These are phyloP conservation scores for Phialemoniopsis sp. DNA, from an alignment of 2,329 filamentous ascomycete species.

Conservation along the genomic window DNA sequence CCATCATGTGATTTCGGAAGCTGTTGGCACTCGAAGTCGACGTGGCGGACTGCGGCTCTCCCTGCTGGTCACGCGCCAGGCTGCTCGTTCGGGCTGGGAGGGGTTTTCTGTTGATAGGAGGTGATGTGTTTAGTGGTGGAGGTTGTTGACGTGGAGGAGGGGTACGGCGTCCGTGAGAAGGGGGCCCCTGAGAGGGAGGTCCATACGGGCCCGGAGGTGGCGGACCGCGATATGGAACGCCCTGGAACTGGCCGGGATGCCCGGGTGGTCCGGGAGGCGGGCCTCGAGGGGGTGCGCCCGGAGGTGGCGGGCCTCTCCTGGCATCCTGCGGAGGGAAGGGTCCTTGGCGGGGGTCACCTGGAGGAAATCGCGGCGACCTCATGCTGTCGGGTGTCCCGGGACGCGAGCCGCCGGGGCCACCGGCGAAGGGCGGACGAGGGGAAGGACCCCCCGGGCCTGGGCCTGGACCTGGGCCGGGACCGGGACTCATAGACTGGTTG, in stretches of 20 bases:
- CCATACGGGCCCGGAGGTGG: too few species aligned
- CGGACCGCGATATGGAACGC: neutral
- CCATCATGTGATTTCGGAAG: conserved; percentile 11
- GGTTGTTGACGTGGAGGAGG: conserved; percentile 6
- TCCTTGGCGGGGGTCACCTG: neutral
- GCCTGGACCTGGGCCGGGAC: neutral
- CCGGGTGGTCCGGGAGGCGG: neutral
- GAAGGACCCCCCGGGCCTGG: too few species aligned
- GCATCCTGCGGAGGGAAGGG: neutral
- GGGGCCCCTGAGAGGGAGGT: neutral
- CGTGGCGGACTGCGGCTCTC: conserved; percentile 12
- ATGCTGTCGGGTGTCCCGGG: neutral
- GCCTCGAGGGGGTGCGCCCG: conserved; percentile 5
- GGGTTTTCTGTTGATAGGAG: conserved; percentile 22
- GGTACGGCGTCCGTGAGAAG: conserved; percentile 2
- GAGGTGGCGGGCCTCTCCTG: neutral
- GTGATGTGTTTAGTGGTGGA: conserved; percentile 13
- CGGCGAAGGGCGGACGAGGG: neutral
- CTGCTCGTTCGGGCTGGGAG: conserved; percentile 18
- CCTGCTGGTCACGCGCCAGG: conserved; percentile 11
- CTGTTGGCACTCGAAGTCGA: conserved; percentile 9
- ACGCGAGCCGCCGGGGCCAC: neutral
- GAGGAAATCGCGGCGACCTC: neutral
- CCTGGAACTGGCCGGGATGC: neutral
- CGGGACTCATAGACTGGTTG: conserved; percentile 23